phyloP scores from a whole-genome alignment of 2,329 filamentous ascomycete species.

The Didymella arachidicola region DNA sequence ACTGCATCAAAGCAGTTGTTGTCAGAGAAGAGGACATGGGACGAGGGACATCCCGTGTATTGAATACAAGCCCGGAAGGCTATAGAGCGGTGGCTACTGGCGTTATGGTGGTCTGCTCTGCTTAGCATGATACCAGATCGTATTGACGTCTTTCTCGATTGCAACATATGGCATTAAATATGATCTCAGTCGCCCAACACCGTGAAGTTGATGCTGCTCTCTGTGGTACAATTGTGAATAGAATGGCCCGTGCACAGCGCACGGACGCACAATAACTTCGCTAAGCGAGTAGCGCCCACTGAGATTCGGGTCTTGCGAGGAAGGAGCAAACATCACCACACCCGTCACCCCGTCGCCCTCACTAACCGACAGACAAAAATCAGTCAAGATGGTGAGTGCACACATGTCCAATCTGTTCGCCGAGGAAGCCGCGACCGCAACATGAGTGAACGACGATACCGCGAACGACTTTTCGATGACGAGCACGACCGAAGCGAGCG shows the following conservation, averaged over 20 bases:
- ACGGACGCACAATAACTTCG: background rate
- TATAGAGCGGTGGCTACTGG: conserved; percentile 8
- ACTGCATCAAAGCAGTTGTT: conserved; percentile 41
- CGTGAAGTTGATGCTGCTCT: background rate
- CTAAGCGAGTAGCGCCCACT: conserved; percentile 6
- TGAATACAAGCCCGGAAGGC: conserved; percentile 31
- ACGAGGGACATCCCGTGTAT: conserved; percentile 59
- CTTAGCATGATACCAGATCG: conserved; percentile 42
- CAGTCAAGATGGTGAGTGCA: conserved; percentile 53
- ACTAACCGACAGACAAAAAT: conserved; percentile 49
- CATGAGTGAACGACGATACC: conserved; percentile 35
- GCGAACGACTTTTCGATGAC: conserved; percentile 30
- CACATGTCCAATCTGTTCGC: conserved; percentile 8
- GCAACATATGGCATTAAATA: background rate
- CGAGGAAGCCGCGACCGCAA: conserved; percentile 31
- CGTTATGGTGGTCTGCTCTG: conserved; percentile 16
- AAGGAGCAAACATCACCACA: conserved; percentile 36
- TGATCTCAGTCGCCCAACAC: background rate
- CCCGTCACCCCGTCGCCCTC: conserved; percentile 46
- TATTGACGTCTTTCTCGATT: conserved; percentile 13
- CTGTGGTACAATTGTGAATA: background rate
- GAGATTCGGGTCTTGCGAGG: conserved; percentile 4
- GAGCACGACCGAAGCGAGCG: conserved; percentile 28
- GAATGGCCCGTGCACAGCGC: background rate
- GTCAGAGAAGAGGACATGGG: conserved; percentile 51